Evolutionary conservation across 345 rosid genomes (phyloP).

Genomic region (Kandelia obovata): DNA sequence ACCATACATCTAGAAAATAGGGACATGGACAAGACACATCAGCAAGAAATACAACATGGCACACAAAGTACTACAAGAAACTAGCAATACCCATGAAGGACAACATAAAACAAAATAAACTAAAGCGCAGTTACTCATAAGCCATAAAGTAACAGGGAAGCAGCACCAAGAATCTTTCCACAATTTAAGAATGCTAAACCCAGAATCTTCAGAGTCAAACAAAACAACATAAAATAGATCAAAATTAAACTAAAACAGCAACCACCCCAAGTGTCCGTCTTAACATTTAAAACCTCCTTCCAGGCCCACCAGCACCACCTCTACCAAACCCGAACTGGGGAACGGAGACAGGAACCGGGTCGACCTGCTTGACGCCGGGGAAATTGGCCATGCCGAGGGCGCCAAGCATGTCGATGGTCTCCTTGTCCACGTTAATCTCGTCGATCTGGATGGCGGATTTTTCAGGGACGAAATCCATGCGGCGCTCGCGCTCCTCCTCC

Average conservation of each 20-base stretch:
- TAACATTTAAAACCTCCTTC: constrained; percentile 32
- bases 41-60: background rate
- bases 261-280: background rate
- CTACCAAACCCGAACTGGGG: constrained; percentile 29
- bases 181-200: background rate
- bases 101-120: background rate
- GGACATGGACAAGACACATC: too few relatives aligned
- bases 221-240: too few relatives aligned
- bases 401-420: constrained; percentile 25
- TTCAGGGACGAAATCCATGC: constrained; percentile 28
- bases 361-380: constrained; percentile 21
- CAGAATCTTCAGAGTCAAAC: too few relatives aligned
- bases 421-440: constrained; percentile 25
- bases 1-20: too few relatives aligned
- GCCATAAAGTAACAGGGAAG: background rate
- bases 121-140: background rate
- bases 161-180: background rate
- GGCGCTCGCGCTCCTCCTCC: constrained; percentile 30
- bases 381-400: constrained; percentile 22
- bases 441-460: constrained; percentile 21
- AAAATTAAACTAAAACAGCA: background rate
- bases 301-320: constrained; percentile 17
- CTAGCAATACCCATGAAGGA: background rate
- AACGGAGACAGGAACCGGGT: constrained; percentile 10
- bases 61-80: background rate